A percentile compares a stretch with the other conserved stretches of the same genome.
Evolutionary conservation across 148 eudicot species (phyloP).

Genomic region (Rheum nobile): DNA sequence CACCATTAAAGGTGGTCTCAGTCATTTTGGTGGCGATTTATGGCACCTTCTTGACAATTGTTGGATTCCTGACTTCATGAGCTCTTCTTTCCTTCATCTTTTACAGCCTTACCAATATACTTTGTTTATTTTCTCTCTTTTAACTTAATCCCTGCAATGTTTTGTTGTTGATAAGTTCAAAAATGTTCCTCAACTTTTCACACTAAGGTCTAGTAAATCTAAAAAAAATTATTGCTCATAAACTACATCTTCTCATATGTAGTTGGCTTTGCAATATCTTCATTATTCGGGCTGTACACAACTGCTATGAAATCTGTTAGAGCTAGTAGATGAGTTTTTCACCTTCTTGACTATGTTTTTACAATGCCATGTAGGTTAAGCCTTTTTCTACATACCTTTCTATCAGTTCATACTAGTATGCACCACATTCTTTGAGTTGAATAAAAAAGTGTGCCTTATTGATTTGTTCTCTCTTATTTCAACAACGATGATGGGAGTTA

Average conservation of each 20-base stretch:
- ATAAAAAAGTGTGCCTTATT: not conserved
- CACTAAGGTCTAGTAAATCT: too few relatives aligned
- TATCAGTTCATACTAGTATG: not conserved
- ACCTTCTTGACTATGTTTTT: conserved; percentile 70
- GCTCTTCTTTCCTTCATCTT: conserved; percentile 83
- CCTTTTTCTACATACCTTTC: too few relatives aligned
- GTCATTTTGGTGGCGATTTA: conserved; percentile 75
- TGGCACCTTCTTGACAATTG: conserved; percentile 72
- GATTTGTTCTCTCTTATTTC: not conserved
- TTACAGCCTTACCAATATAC: conserved; percentile 70
- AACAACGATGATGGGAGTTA: conserved; percentile 59
- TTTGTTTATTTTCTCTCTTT: not conserved
- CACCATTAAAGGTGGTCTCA: too few relatives aligned
- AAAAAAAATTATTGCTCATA: too few relatives aligned
- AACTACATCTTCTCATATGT: conserved; percentile 12
- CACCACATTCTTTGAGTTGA: not conserved
- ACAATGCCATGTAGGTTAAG: conserved; percentile 66
- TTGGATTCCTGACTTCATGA: conserved; percentile 68
- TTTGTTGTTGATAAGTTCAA: not conserved
- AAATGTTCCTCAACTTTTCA: not conserved
- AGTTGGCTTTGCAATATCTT: conserved; percentile 81
- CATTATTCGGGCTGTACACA: conserved; percentile 62
- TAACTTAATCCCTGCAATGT: too few relatives aligned
- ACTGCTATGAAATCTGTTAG: conserved; percentile 93
- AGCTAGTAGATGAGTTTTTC: conserved; percentile 92